Evolutionary conservation across 768 basidiomycete genomes (phyloP), one percentile per base, ranked within the genome.

Genomic region (Lenzites betulinus): DNA sequence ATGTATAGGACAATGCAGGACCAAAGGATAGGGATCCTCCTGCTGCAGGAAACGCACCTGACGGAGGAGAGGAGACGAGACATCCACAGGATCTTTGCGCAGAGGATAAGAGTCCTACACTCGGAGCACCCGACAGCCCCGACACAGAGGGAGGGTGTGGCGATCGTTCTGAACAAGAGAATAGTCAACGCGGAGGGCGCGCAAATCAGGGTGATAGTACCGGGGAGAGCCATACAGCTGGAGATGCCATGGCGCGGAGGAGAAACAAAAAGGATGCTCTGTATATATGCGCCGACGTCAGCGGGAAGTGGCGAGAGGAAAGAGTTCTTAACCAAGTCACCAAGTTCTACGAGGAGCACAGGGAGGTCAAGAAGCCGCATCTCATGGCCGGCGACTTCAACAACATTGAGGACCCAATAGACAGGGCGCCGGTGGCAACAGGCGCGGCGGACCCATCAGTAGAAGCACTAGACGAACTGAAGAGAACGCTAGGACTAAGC

Each of bases 31-130:
- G 62, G 35, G 12, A 7, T 63, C 0, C 20, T 63, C 3, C 42
- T 57, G n/a, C 22, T 63, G 2, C 62, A 63, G 48, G 62, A 63
- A 35, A 59, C 62, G 16, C 62, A 63, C 38, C 56, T 63, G 0
- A 59, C 57, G 0, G 26, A 26, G 2, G 13, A 51, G 12, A 23
- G 54, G 0, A 33, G 41, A 1, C 38, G 44, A 3, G 46, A 42
- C 15, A 20, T 63, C 7, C 46, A 63, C 2, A 28, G 44, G 8
- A 51, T 54, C 26, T 58, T 33, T 16, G 51, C 33, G 2, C 23
- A 28, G 1, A 36, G 38, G 11, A 7, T 63, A 1, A 58, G 42
- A 18, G 43, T 63, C 8, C 26, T 56, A 22, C 48, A 42, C 39
- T n/a, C n/a, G n/a, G n/a, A n/a, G n/a, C n/a, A n/a, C n/a, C n/a